These are phyloP conservation scores for Aspergillus wentii DNA, from an alignment of 495 filamentous ascomycete genomes.

Conservation along the genomic window DNA sequence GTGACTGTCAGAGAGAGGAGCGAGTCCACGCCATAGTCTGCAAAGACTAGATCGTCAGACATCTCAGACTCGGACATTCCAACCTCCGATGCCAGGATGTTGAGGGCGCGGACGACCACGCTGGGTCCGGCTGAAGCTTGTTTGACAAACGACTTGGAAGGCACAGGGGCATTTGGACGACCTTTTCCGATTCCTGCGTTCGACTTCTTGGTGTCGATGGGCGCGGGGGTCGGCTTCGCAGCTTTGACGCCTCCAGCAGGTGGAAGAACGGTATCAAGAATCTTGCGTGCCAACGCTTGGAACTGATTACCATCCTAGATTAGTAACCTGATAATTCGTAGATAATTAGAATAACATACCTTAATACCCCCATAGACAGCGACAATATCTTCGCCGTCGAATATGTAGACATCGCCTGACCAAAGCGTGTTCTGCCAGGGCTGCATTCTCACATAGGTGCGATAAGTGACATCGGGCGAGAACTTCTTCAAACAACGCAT, in stretches of 20 bases:
- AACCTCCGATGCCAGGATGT: constrained; percentile 62
- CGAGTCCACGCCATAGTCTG: constrained; percentile 51
- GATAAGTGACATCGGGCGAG: constrained; percentile 58
- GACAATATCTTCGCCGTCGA: constrained; percentile 54
- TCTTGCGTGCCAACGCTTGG: constrained; percentile 59
- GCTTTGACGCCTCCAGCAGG: constrained; percentile 41
- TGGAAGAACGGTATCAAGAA: constrained; percentile 62
- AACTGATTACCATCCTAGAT: constrained; percentile 43
- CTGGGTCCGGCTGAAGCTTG: constrained; percentile 19
- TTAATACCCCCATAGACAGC: constrained; percentile 62
- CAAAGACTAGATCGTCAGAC: constrained; percentile 43
- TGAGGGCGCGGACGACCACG: constrained; percentile 41
- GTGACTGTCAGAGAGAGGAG: constrained; percentile 46
- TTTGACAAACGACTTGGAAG: constrained; percentile 22
- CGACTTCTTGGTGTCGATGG: constrained; percentile 30
- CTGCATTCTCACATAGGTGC: constrained; percentile 66
- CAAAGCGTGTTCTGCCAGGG: constrained; percentile 38
- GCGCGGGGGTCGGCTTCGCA: constrained; percentile 24
- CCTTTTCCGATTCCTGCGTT: constrained; percentile 29
- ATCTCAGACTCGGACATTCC: constrained; percentile 60
- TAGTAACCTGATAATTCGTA: no score
- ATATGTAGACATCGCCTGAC: constrained; percentile 49
- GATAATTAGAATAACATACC: constrained; percentile 30
- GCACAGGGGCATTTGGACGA: constrained; percentile 11
- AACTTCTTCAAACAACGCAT: constrained; percentile 66